These are phyloP conservation scores for Penicillium nordicum DNA, from an alignment of 2,329 filamentous ascomycete genomes.

Conservation along the genomic window DNA sequence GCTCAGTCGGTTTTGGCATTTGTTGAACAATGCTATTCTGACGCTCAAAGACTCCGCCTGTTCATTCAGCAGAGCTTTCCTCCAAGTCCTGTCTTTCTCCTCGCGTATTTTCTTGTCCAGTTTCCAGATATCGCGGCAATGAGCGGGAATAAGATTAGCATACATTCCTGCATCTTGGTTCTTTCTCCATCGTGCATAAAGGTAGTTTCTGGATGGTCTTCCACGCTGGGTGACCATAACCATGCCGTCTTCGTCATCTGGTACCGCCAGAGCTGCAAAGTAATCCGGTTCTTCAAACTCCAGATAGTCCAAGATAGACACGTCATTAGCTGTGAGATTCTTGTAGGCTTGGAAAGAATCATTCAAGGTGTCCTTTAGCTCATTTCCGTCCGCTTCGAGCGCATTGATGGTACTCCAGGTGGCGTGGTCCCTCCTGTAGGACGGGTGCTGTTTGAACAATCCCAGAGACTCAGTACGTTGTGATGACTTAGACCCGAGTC, in stretches of 20 bases:
- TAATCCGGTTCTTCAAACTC: slow-evolving; percentile 55
- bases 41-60: slow-evolving; percentile 31
- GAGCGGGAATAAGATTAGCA: slow-evolving; percentile 40
- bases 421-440: slow-evolving; percentile 30
- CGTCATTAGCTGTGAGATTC: slow-evolving; percentile 5
- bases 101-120: slow-evolving; percentile 43
- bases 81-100: slow-evolving; percentile 45
- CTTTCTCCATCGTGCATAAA: slow-evolving; percentile 53
- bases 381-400: slow-evolving; percentile 37
- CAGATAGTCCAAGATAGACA: slow-evolving; percentile 44
- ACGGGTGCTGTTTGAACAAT: slow-evolving; percentile 43
- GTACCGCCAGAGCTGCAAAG: slow-evolving; percentile 56
- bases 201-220: slow-evolving; percentile 48
- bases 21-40: slow-evolving; percentile 12
- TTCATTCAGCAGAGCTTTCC: slow-evolving; percentile 49
- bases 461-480: slow-evolving; percentile 48
- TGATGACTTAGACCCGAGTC: slow-evolving; percentile 61
- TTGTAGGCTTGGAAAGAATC: slow-evolving; percentile 20
- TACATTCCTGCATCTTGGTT: slow-evolving; percentile 50
- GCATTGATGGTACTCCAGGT: slow-evolving; percentile 45
- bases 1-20: slow-evolving; percentile 11
- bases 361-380: slow-evolving; percentile 25
- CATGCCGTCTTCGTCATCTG: slow-evolving; percentile 48
- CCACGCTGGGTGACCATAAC: slow-evolving; percentile 45
- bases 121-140: slow-evolving; percentile 36